Conservation (phyloP, 2,329 filamentous ascomycete genomes). For the Fusarium concolor region DNA sequence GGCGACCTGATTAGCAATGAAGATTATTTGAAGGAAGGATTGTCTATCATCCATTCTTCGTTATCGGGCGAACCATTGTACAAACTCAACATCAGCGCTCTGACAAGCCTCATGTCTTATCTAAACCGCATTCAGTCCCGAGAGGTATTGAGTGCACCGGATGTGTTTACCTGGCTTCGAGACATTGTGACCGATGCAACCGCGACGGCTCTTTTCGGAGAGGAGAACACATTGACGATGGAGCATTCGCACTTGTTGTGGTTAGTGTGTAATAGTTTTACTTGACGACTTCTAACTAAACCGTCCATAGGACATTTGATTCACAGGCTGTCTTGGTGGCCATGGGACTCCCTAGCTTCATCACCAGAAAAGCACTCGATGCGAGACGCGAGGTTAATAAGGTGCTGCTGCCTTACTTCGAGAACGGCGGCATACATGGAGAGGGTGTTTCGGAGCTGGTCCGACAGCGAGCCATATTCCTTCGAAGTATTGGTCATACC, state of each 20-base stretch:
- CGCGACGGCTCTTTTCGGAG: conserved; percentile 55
- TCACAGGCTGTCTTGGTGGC: conserved; percentile 11
- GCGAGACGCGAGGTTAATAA: conserved; percentile 46
- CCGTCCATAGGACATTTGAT: conserved; percentile 38
- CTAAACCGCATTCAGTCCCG: conserved; percentile 21
- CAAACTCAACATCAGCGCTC: conserved; percentile 6
- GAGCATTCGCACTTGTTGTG: conserved; percentile 53
- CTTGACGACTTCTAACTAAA: no score
- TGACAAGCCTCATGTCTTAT: background rate
- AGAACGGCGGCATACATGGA: conserved; percentile 40
- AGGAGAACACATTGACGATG: conserved; percentile 52
- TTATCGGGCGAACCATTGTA: conserved; percentile 27
- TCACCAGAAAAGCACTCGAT: background rate
- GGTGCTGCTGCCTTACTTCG: conserved; percentile 49
- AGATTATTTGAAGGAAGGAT: background rate
- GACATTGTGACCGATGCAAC: conserved; percentile 54
- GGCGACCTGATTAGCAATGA: background rate
- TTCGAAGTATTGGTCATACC: conserved; percentile 48
- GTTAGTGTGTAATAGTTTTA: no score
- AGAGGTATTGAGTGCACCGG: conserved; percentile 36
- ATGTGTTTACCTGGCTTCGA: conserved; percentile 55
- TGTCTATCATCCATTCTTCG: conserved; percentile 15
- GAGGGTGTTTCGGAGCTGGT: conserved; percentile 47
- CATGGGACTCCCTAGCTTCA: background rate
- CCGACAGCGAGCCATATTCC: conserved; percentile 41